A percentile compares a stretch with the other conserved stretches of the same genome.
Conservation (phyloP, 2,329 filamentous ascomycete species). For the Lasiodiplodia theobromae region DNA sequence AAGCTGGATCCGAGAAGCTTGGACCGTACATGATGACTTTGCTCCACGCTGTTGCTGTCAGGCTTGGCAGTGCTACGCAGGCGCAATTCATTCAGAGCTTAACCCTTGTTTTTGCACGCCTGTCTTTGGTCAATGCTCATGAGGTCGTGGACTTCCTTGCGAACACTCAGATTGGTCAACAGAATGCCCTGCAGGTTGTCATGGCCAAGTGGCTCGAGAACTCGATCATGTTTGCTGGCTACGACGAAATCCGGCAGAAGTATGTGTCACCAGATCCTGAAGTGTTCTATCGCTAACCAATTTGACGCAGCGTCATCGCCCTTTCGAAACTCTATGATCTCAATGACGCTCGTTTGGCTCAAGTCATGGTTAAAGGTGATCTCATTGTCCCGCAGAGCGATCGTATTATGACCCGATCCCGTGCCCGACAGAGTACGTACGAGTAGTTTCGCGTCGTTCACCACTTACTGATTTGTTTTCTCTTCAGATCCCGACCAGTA, state of each 20-base stretch:
- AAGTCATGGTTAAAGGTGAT: slow-evolving; percentile 89
- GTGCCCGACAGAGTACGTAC: slow-evolving; percentile 77
- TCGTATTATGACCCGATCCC: slow-evolving; percentile 91
- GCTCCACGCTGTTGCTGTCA: slow-evolving; percentile 84
- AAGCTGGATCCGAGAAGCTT: slow-evolving; percentile 87
- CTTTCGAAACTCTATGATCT: slow-evolving; percentile 90
- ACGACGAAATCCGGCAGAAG: slow-evolving; percentile 97
- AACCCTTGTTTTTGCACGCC: slow-evolving; percentile 90
- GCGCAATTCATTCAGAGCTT: slow-evolving; percentile 94
- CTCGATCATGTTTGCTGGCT: slow-evolving; percentile 95
- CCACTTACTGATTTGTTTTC: background rate
- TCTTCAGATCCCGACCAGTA: slow-evolving; percentile 81
- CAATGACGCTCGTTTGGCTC: slow-evolving; percentile 78
- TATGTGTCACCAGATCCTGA: slow-evolving; percentile 54
- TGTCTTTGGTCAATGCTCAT: slow-evolving; percentile 82
- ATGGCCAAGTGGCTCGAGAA: slow-evolving; percentile 97
- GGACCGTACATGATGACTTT: slow-evolving; percentile 90
- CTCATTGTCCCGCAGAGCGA: slow-evolving; percentile 81
- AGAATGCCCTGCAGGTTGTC: slow-evolving; percentile 87
- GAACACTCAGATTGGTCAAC: slow-evolving; percentile 78
- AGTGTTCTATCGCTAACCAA: slow-evolving; percentile 33
- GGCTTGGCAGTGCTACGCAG: slow-evolving; percentile 81
- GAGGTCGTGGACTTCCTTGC: slow-evolving; percentile 94
- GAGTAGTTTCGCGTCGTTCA: slow-evolving; percentile 29
- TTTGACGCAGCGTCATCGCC: slow-evolving; percentile 75